These are phyloP conservation scores for Yamadazyma diddensiae DNA, from an alignment of 1,139 yeast genomes.

Conservation along the genomic window DNA sequence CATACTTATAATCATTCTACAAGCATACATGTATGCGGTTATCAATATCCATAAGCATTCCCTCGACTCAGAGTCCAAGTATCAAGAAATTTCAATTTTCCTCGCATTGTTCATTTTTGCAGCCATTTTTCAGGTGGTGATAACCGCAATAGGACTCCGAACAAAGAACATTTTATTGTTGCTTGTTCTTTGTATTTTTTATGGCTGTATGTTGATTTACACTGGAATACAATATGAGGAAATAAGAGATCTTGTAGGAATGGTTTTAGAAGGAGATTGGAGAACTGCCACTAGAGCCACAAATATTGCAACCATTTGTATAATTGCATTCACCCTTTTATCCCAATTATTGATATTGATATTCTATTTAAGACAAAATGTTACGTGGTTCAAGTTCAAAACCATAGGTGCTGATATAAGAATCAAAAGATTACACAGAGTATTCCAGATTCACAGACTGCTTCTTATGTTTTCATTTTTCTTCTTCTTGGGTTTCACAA, in stretches of 20 bases:
- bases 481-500: slow-evolving; percentile 52
- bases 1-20: slow-evolving; percentile 25
- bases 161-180: slow-evolving; percentile 42
- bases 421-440: slow-evolving; percentile 38
- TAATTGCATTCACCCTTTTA: slow-evolving; percentile 39
- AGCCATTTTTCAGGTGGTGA: slow-evolving; percentile 35
- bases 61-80: slow-evolving; percentile 18
- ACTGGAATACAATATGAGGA: slow-evolving; percentile 52
- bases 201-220: slow-evolving; percentile 48
- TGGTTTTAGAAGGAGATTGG: slow-evolving; percentile 21
- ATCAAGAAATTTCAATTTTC: slow-evolving; percentile 23
- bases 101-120: slow-evolving; percentile 47
- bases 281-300: slow-evolving; percentile 31
- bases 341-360: slow-evolving; percentile 31
- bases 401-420: slow-evolving; percentile 49
- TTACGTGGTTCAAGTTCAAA: slow-evolving; percentile 50
- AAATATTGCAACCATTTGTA: slow-evolving; percentile 46
- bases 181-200: slow-evolving; percentile 42
- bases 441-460: slow-evolving; percentile 43
- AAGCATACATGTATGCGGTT: slow-evolving; percentile 34
- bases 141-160: slow-evolving; percentile 42
- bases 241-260: slow-evolving; percentile 25
- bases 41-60: slow-evolving; percentile 27
- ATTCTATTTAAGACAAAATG: slow-evolving; percentile 37
- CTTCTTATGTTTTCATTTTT: slow-evolving; percentile 46